Base-by-base conservation (phyloP, 2,329 filamentous ascomycete species). In the Talaromyces sp. region DNA sequence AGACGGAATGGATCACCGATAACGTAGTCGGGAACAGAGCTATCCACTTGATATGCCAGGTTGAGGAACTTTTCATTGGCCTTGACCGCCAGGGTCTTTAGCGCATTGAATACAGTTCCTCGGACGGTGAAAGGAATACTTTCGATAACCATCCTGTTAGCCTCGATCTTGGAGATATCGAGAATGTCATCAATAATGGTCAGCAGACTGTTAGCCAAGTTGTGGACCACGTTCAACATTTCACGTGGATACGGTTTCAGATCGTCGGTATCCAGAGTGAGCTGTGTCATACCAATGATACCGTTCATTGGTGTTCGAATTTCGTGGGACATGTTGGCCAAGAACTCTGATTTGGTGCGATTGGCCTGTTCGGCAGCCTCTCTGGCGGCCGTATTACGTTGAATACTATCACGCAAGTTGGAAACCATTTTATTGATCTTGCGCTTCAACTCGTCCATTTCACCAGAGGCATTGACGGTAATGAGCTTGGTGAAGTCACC, bases 391-490 rank as follows among this genome's bases (percentile, higher is more conserved):
- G 92, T 97, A 75, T 97, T 97, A 73, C 92, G 88, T 76, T 97
- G 93, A 69, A 97, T 97, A 81, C 90, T 94, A 79, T 97, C 93
- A 69, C 93, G 85, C 69, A 97, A 81, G 75, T 95, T 96, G 75
- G 90, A 93, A 49, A 97, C 93, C 93, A 97, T 97, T 81, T 95
- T 91, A 75, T 97, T 97, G 85, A 97, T 97, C 83, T 97, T 97
- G 73, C 93, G 89, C 80, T 97, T 97, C 71, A 97, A 84, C 77
- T 97, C 93, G 78, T 97, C 94, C 93, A 97, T 97, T 78, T 97
- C 93, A 68, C 93, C 93, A 5, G 93, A 96, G 24, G 93, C 93
- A 77, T 96, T 93, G 4, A 97, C 93, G 49, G 94, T 95, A 74
- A 97, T 93, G 67, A 94, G 87, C 75, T 97, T 95, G 16, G 91